Evolutionary conservation across 179 eudicot species (phyloP), one percentile per base, ranked within the genome.

Genomic region (Beta lomatogona): DNA sequence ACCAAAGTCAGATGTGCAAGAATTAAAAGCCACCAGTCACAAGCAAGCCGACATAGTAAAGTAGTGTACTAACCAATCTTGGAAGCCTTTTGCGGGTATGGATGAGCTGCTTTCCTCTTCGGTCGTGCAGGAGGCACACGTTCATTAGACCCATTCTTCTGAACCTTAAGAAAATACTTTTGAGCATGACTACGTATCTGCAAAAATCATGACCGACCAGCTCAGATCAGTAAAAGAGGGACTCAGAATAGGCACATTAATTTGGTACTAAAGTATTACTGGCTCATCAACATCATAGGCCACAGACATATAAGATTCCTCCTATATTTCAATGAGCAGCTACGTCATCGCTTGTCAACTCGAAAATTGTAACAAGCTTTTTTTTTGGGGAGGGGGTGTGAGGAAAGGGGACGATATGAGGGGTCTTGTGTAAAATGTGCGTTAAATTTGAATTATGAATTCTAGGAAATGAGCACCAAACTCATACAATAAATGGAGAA

Each of bases 61-160:
- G 21, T 9, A 22, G 71, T 25, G 61, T 55, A 7, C 92, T 79
- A 13, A 93, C 99, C 95, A 86, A 59, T 86, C 89, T 91, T 95
- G n/a, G 98, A 89, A 72, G 98, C 97, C 83, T 95, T 95, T 52
- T 93, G 98, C 25, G 98, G 98, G 85, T 94, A 94, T 41, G 98
- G 98, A 86, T 95, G 98, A 48, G 98, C 88, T 76, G 98, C 98
- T 91, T 95, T 95, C 84, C 98, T 88, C 87, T 95, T 95, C 52
- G 98, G 98, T 69, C 98, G 92, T 74, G 98, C 97, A 69, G 98
- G 98, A 58, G 99, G 99, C 63, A 95, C 88, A 88, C 94, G 99
- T 86, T 95, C 99, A 81, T 88, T 88, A 71, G 89, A 88, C 76
- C 99, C 99, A 85, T 92, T 95, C 86, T 95, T 95, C 71, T 94